Evolutionary conservation across 2,329 filamentous ascomycete genomes (phyloP).

Genomic region (Massarina eburnea): DNA sequence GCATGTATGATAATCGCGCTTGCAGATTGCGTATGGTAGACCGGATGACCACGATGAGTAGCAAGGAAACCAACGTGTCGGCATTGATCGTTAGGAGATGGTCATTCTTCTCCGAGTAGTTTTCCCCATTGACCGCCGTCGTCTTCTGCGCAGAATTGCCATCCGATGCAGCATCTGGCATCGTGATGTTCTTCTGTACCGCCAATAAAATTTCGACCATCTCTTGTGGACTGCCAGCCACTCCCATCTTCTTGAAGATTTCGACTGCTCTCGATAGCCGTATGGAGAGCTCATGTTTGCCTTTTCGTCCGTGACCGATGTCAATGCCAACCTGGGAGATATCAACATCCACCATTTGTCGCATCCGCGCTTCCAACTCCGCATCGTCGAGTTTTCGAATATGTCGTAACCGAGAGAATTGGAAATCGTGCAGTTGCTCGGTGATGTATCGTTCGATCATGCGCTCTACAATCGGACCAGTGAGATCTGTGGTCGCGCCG

Average conservation of each 20-base stretch:
- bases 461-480: slow-evolving; percentile 86
- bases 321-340: slow-evolving; percentile 90
- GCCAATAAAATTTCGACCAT: slow-evolving; percentile 81
- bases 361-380: slow-evolving; percentile 85
- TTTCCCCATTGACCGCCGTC: slow-evolving; percentile 22
- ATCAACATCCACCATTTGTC: slow-evolving; percentile 91
- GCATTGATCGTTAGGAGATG: slow-evolving; percentile 72
- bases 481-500: slow-evolving; percentile 89
- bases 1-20: slow-evolving; percentile 88
- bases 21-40: slow-evolving; percentile 86
- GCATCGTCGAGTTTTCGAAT: slow-evolving; percentile 80
- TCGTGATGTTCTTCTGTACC: slow-evolving; percentile 81
- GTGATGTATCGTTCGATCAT: slow-evolving; percentile 93
- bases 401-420: slow-evolving; percentile 80
- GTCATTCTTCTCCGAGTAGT: slow-evolving; percentile 54
- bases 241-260: slow-evolving; percentile 82
- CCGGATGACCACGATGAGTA: slow-evolving; percentile 89
- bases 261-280: slow-evolving; percentile 79
- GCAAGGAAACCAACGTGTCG: slow-evolving; percentile 86
- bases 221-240: slow-evolving; percentile 78
- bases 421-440: slow-evolving; percentile 85
- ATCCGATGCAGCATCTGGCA: slow-evolving; percentile 47
- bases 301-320: slow-evolving; percentile 74
- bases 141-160: slow-evolving; percentile 31
- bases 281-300: slow-evolving; percentile 78